Conservation (phyloP, 2,329 filamentous ascomycete species). For the Cytospora piceae region DNA sequence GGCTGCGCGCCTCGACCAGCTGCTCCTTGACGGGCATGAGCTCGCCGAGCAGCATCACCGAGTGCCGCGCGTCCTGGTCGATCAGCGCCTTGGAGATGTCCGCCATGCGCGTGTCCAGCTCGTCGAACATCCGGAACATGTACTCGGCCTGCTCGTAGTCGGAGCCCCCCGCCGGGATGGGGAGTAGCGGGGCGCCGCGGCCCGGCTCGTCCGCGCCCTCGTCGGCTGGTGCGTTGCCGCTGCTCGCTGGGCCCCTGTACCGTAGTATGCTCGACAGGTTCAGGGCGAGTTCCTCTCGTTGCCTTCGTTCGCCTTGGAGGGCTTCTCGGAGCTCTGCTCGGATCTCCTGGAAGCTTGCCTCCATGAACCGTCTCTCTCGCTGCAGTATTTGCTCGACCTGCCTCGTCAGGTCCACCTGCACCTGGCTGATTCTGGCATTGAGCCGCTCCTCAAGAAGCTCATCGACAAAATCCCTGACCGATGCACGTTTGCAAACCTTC, state of each 20-base stretch:
- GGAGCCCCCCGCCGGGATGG: constrained; percentile 4
- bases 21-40: constrained; percentile 65
- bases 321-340: constrained; percentile 7
- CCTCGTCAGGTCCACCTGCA: constrained; percentile 6
- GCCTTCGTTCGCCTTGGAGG: constrained; percentile 13
- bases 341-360: neutral
- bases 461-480: neutral
- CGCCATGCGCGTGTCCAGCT: constrained; percentile 60
- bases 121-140: constrained; percentile 50
- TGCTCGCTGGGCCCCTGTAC: neutral
- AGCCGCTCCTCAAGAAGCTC: constrained; percentile 10
- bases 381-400: constrained; percentile 18
- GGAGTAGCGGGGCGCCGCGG: neutral
- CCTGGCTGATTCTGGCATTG: neutral
- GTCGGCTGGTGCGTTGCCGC: neutral
- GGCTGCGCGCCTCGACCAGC: constrained; percentile 62
- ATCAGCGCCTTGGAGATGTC: constrained; percentile 60
- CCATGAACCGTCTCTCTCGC: constrained; percentile 18
- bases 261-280: constrained; percentile 1
- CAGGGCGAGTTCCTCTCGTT: constrained; percentile 13
- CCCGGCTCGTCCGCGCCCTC: neutral
- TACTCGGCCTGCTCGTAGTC: constrained; percentile 42
- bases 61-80: constrained; percentile 63
- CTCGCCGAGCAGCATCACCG: constrained; percentile 64
- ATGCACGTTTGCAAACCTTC: constrained; percentile 31